These are phyloP conservation scores for Solanum gracilifrons DNA, from an alignment of 257 asterid species.

Conservation along the genomic window DNA sequence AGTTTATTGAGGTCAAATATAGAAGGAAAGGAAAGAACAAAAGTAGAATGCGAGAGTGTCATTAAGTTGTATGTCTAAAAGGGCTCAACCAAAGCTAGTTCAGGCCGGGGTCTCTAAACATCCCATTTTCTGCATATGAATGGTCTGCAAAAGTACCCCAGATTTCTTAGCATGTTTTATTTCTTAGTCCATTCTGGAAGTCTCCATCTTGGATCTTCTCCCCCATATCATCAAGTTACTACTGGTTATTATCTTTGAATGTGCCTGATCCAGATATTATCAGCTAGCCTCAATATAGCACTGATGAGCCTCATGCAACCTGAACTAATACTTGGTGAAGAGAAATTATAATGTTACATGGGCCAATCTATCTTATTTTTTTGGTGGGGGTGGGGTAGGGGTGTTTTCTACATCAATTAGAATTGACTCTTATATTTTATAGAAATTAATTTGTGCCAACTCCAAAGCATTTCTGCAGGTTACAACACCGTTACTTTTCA, in stretches of 20 bases:
- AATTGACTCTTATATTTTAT: not conserved
- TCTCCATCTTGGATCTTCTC: not conserved
- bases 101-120: not conserved
- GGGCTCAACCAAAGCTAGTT: not conserved
- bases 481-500: slow-evolving; percentile 74
- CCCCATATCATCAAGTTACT: not conserved
- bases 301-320: not conserved
- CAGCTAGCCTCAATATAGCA: not conserved
- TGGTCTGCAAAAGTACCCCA: not conserved
- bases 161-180: not conserved
- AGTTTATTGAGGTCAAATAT: not conserved
- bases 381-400: not conserved
- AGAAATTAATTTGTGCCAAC: not conserved
- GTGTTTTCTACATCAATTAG: not conserved
- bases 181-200: not conserved
- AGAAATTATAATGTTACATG: not conserved
- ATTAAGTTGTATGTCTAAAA: not conserved
- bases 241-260: not conserved
- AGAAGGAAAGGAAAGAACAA: not conserved
- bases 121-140: not conserved
- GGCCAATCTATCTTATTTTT: not conserved
- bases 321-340: not conserved
- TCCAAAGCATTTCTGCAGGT: slow-evolving; percentile 34
- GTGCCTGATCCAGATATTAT: not conserved
- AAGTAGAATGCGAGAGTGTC: not conserved